Base-by-base conservation (phyloP, 805 yeast species). In the Sugiyamaella qingdaonensis region DNA sequence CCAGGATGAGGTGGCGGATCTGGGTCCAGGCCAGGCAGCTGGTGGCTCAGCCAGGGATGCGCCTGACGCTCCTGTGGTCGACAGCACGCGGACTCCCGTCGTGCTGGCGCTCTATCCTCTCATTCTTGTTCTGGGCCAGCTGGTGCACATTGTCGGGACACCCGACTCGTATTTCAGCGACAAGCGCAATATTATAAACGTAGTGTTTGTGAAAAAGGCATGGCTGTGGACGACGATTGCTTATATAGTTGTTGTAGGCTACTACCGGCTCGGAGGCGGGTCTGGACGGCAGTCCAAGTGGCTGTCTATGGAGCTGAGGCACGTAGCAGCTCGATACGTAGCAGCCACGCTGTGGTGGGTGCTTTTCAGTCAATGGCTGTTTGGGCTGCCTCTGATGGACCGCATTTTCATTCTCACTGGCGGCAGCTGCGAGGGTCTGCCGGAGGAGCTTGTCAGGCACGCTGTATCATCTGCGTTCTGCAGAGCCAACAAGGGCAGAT, bases 331-430 rank as follows among this genome's bases (percentile, higher is more conserved):
- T 37, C 67, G 86, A 34, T 88, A 80, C 63, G 60, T 61, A 0
- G 53, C 78, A 3, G 79, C 84, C 16, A 86, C 97, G 0, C 14
- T 72, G 0, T 87, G 95, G 88, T 94, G 98, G 98, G 63, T 78
- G 19, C 60, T 87, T 13, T 91, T 87, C 67, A 84, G 97, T 3
- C 98, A 90, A 67, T 88, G 90, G 94, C 81, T 79, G 64, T 81
- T 84, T 65, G 95, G 94, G 0, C 70, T 79, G 54, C 97, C 98
- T 0, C 65, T 92, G 1, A 92, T 94, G 97, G 99, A 92, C 69
- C 72, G 84, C 41, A 74, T 92, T 1, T 92, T 92, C 62, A 57
- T 85, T 1, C 68, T 70, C 52, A 88, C 96, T 0, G 99, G 99
- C 1, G 99, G 99, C 0, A 68, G 71, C 47, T 92, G 99, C 63